These are phyloP conservation scores for Cytospora piceicola DNA, from an alignment of 2,329 filamentous ascomycete genomes.

Conservation along the genomic window DNA sequence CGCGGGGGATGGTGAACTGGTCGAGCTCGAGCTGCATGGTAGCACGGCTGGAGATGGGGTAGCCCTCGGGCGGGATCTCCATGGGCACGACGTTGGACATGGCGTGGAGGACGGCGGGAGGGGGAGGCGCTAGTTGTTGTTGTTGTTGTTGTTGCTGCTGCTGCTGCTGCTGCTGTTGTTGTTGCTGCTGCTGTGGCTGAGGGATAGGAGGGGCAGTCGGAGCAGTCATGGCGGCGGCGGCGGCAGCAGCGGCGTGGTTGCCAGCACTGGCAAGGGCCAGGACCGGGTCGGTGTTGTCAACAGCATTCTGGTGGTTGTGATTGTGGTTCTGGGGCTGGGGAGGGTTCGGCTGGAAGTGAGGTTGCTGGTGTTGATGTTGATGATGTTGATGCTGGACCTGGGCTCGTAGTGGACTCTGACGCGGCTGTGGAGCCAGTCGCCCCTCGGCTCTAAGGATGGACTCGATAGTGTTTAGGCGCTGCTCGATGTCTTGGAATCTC, in stretches of 20 bases:
- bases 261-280: constrained; percentile 29
- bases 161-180: constrained; percentile 21
- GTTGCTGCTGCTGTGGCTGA: constrained; percentile 20
- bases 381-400: constrained; percentile 27
- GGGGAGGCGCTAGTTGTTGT: constrained; percentile 19
- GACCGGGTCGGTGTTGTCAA: constrained; percentile 28
- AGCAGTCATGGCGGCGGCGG: constrained; percentile 21
- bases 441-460: constrained; percentile 28
- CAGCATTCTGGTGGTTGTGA: constrained; percentile 28
- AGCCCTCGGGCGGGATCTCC: constrained; percentile 42
- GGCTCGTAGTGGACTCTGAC: constrained; percentile 26
- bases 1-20: constrained; percentile 42
- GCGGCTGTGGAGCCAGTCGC: constrained; percentile 24
- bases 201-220: constrained; percentile 24
- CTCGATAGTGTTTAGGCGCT: constrained; percentile 27
- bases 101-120: constrained; percentile 19
- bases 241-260: constrained; percentile 12
- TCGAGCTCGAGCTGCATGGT: constrained; percentile 44
- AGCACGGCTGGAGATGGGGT: constrained; percentile 39
- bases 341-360: constrained; percentile 23
- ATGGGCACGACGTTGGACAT: constrained; percentile 24
- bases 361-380: constrained; percentile 25
- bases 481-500: constrained; percentile 28
- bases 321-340: constrained; percentile 13
- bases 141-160: constrained; percentile 22